Evolutionary conservation across 176 grass and related monocot species (phyloP), one percentile per base, ranked within the genome.

Genomic region (Zizania latifolia): DNA sequence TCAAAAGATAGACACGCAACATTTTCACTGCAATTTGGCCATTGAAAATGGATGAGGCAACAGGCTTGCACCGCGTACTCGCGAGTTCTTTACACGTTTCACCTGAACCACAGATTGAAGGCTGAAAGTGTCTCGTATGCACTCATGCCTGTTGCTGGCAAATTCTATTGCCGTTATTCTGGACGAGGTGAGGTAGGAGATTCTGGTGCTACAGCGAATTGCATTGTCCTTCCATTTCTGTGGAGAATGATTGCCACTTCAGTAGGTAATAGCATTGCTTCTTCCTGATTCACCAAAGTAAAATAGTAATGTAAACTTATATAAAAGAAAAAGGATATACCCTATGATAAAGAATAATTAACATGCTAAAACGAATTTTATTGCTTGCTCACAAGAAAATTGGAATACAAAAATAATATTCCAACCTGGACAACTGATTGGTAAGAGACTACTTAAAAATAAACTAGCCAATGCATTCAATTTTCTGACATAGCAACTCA

Each of bases 231-330:
- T 60, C 87, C 78, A 30, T 86, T 84, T 32, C 68, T 68, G 48
- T 93, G 87, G 13, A 96, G 81, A 83, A 96, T 86, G 41, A 92
- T 91, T 7, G 92, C 89, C 57, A 96, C 68, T 78, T 92, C 92
- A 17, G 89, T 76, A 17, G 92, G 87, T 33, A 85, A 65, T 61
- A 96, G 75, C 62, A 75, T 61, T 61, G 76, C 81, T 70, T 87
- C 89, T 84, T 92, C 92, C 89, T 92, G 70, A 61, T 75, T 28
- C 34, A 76, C 28, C 2, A 21, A 73, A 58, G 31, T 46, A 32
- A 81, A 50, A n/a, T n/a, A n/a, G n/a, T 17, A 77, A 32, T 62
- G 40, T 39, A 35, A 59, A 50, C 56, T 1, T 56, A 46, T 29
- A 24, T 8, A 41, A 10, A 19, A 2, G 2, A 81, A 38, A 51